Conservation (phyloP, 352 stramenopile species). For the Pythium dissotocum region DNA sequence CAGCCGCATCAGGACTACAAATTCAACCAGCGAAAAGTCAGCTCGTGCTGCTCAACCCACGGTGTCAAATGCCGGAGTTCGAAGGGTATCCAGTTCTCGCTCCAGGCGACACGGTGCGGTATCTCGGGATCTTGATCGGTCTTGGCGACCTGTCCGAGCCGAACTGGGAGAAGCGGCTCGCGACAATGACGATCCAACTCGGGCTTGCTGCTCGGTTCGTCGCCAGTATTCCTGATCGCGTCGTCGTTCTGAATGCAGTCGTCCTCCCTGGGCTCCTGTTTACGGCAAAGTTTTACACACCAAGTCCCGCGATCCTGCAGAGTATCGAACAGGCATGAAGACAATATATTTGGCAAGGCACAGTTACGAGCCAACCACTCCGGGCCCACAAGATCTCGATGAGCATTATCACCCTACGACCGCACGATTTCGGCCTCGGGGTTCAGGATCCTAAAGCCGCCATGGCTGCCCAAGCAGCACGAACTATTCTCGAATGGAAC, state of each 20-base stretch:
- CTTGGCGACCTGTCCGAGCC: background rate
- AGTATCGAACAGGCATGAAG: background rate
- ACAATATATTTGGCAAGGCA: conserved; percentile 10
- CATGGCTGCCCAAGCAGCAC: background rate
- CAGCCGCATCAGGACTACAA: conserved; percentile 13
- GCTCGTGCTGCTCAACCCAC: conserved; percentile 2
- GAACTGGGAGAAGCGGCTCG: conserved; percentile 6
- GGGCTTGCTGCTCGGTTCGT: background rate
- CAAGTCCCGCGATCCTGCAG: background rate
- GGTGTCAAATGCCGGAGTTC: background rate
- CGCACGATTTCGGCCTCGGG: background rate
- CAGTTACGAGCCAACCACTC: background rate
- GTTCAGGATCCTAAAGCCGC: background rate
- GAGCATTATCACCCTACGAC: background rate
- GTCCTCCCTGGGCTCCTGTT: conserved; percentile 14
- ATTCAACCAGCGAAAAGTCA: conserved; percentile 26
- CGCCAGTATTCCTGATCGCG: background rate
- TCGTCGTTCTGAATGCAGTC: conserved; percentile 12
- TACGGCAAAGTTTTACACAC: conserved; percentile 10
- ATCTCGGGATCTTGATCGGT: conserved; percentile 22
- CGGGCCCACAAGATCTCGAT: conserved; percentile 1
- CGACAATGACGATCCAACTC: background rate
- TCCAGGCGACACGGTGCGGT: background rate
- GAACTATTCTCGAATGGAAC: conserved; percentile 3
- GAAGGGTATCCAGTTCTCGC: conserved; percentile 7